Conservation (phyloP, 495 filamentous ascomycete genomes). For the Neurospora sp. region DNA sequence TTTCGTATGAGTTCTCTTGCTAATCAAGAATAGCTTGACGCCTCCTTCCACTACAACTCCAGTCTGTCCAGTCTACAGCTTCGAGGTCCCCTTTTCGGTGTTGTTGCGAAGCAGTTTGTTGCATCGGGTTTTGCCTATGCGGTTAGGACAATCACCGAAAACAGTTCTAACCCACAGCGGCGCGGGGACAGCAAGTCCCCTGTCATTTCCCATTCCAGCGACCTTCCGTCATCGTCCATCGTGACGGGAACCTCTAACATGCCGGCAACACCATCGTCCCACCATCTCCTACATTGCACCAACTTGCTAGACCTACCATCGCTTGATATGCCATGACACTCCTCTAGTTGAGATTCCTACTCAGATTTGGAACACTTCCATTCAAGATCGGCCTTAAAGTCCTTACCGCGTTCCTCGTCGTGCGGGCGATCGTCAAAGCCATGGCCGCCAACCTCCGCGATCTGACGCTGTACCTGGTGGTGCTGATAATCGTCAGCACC, state of each 20-base stretch:
- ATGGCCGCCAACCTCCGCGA: conserved; percentile 31
- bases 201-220: neutral
- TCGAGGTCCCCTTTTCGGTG: too few relatives aligned
- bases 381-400: neutral
- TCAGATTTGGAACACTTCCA: neutral
- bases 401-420: neutral
- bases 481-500: conserved; percentile 54
- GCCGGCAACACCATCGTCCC: neutral
- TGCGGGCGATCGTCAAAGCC: neutral
- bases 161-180: neutral
- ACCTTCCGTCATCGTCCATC: neutral
- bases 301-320: neutral
- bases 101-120: neutral
- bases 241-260: neutral
- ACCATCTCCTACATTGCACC: neutral
- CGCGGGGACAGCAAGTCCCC: neutral
- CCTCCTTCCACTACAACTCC: neutral
- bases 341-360: neutral
- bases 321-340: neutral
- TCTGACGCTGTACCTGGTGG: conserved; percentile 54
- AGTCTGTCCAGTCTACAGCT: neutral
- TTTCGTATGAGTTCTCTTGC: neutral
- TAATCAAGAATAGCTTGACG: neutral
- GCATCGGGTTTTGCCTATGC: neutral
- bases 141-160: neutral